Evolutionary conservation across 441 rosid genomes (phyloP), one percentile per base, ranked within the genome.

Genomic region (Theobroma grandiflorum): DNA sequence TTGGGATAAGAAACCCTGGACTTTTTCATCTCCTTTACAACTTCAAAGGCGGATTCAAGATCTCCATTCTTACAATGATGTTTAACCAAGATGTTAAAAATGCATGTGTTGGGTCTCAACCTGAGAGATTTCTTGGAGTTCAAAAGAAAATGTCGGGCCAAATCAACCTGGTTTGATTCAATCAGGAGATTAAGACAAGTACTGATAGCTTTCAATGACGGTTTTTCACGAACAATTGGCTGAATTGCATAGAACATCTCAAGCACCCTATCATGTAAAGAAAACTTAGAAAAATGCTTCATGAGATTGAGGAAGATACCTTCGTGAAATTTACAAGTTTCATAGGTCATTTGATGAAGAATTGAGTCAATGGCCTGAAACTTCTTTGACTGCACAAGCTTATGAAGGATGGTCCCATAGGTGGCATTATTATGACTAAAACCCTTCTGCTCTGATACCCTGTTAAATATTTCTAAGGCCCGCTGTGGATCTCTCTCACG

Each of bases 301-400:
- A 94, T 93, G 14, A 96, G 86, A 81, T 87, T 88, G 74, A 96
- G 89, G 76, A 94, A 96, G 72, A 96, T 35, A 79, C 88, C 89
- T 84, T 96, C 99, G 2, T 91, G 95, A 77, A 96, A 89, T 84
- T 85, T 92, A 85, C 97, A 93, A 65, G 97, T 93, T 82, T 94
- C 98, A 11, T 91, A 89, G 49, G 85, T 89, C 97, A 96, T 94
- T 82, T 90, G 97, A 26, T 37, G 87, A 80, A 96, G 92, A 79
- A 94, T 82, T 3, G 91, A 90, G 77, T 93, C 96, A 64, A 96
- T 89, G 6, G 95, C 96, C 81, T 87, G 74, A 76, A 93, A 91
- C 86, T 93, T 93, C 89, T 89, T 93, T n/a, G 86, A 89, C 69
- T 75, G 86, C 2, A 88, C 89, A 79, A 94, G 98, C 84, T 90